Percentiles rank a stretch among this genome's conserved stretches.
Conservation (phyloP, 176 grass and related monocot genomes). For the Bothriochloa decipiens region DNA sequence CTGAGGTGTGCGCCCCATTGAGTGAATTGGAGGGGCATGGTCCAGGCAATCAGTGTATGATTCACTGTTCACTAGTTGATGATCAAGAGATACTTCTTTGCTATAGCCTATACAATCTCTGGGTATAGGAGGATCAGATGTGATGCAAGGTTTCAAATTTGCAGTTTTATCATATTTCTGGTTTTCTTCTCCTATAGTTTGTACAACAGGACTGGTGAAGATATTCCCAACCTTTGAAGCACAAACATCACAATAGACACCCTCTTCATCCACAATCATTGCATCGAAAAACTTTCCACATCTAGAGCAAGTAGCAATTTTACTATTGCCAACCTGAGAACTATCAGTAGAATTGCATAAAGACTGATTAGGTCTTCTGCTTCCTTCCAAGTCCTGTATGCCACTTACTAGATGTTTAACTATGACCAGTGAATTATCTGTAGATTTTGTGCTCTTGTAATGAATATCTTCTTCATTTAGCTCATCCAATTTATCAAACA, state of each 20-base stretch:
- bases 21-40: conserved; percentile 2
- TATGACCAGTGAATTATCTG: conserved; percentile 13
- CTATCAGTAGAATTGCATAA: conserved; percentile 32
- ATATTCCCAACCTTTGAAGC: conserved; percentile 30
- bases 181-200: conserved; percentile 32
- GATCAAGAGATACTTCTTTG: conserved; percentile 43
- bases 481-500: conserved; percentile 81
- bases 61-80: conserved; percentile 38
- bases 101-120: conserved; percentile 24
- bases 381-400: conserved; percentile 36
- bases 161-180: conserved; percentile 35
- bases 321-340: conserved; percentile 23
- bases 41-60: conserved; percentile 24
- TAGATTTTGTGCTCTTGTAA: conserved; percentile 38
- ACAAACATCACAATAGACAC: conserved; percentile 60
- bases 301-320: conserved; percentile 54
- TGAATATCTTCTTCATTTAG: conserved; percentile 55
- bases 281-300: conserved; percentile 55
- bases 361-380: conserved; percentile 26
- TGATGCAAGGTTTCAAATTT: conserved; percentile 25
- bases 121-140: conserved; percentile 11
- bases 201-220: conserved; percentile 12
- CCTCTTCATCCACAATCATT: conserved; percentile 39
- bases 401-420: conserved; percentile 44
- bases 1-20: conserved; percentile 31